Evolutionary conservation across 1,284 basidiomycete species (phyloP).

Genomic region (Lentinula novae-zelandiae): DNA sequence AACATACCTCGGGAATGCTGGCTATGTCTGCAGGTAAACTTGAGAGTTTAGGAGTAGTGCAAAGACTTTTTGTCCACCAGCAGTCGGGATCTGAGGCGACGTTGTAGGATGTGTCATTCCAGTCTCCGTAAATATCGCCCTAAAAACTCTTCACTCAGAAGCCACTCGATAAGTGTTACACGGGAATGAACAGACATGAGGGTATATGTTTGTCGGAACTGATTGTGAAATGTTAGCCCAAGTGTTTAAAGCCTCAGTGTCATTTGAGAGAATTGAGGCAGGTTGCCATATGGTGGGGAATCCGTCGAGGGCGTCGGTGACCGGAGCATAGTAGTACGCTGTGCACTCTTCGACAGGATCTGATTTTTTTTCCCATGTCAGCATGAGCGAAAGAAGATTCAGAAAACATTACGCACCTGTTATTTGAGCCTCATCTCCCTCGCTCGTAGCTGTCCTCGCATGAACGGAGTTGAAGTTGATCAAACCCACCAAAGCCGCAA

Average conservation of each 20-base stretch:
- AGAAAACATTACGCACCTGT: conserved; percentile 19
- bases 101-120: conserved; percentile 3
- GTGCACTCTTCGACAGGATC: conserved; percentile 36
- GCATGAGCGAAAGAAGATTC: not conserved
- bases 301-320: conserved; percentile 33
- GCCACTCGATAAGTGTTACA: too few species aligned
- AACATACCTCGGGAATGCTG: conserved; percentile 52
- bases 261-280: conserved; percentile 41
- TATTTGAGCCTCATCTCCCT: conserved; percentile 33
- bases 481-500: not conserved
- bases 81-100: not conserved
- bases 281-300: conserved; percentile 46
- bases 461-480: not conserved
- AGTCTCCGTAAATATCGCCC: conserved; percentile 4
- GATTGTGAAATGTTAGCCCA: conserved; percentile 29
- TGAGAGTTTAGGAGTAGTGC: conserved; percentile 48
- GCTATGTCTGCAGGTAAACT: conserved; percentile 51
- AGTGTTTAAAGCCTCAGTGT: conserved; percentile 40
- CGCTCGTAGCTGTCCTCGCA: conserved; percentile 19
- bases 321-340: conserved; percentile 37
- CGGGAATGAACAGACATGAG: conserved; percentile 3
- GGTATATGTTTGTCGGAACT: conserved; percentile 21
- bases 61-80: conserved; percentile 51
- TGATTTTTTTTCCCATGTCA: conserved; percentile 12
- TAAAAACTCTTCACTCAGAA: not conserved